Percentiles rank a stretch among this genome's conserved stretches.
Evolutionary conservation across 169 alveolate species (phyloP).

Genomic region (Plasmodium ovale): DNA sequence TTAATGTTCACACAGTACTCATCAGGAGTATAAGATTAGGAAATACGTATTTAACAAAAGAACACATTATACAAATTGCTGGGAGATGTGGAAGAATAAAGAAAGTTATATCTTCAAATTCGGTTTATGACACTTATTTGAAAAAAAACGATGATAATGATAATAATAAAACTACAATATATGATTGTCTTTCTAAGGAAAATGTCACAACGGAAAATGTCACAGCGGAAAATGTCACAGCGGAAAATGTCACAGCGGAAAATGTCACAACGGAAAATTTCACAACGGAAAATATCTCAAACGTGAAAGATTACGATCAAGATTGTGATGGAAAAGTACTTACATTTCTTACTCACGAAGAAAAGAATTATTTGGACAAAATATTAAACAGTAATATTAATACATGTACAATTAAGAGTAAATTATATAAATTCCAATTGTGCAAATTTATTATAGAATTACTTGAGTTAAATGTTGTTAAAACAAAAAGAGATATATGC

Average conservation of each 20-base stretch:
- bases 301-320: conserved; percentile 23
- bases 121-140: no score
- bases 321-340: conserved; percentile 73
- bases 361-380: conserved; percentile 19
- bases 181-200: neutral
- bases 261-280: neutral
- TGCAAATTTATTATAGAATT: conserved; percentile 52
- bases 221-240: neutral
- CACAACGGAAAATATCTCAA: neutral
- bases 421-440: conserved; percentile 20
- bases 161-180: neutral
- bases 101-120: neutral
- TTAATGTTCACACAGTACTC: conserved; percentile 48
- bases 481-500: conserved; percentile 38
- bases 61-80: conserved; percentile 49
- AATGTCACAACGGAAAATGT: neutral
- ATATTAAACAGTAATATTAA: neutral
- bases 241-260: neutral
- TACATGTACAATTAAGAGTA: neutral
- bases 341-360: neutral
- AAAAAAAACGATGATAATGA: neutral
- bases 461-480: conserved; percentile 34
- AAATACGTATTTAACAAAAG: conserved; percentile 22
- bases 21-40: conserved; percentile 45
- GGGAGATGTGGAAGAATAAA: conserved; percentile 65